Conservation (phyloP, 2,329 filamentous ascomycete genomes). For the Fragosphaeria purpurea region DNA sequence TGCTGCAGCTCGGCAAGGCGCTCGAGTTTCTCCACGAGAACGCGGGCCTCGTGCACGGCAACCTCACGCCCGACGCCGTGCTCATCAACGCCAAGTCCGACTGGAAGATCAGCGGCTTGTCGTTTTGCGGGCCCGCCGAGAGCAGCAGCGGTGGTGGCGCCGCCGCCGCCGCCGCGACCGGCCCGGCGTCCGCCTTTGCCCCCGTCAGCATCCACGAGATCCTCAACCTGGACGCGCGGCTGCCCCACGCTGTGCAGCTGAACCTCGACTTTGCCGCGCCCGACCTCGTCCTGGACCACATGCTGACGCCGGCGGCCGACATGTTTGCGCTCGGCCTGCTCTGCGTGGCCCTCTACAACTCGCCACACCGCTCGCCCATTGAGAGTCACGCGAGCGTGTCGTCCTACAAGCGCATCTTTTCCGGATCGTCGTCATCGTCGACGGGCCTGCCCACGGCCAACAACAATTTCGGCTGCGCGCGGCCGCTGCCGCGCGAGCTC, state of each 20-base stretch:
- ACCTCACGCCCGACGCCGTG: slow-evolving; percentile 86
- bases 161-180: slow-evolving; percentile 22
- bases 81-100: slow-evolving; percentile 96
- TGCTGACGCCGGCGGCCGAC: slow-evolving; percentile 73
- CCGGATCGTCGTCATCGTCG: slow-evolving; percentile 39
- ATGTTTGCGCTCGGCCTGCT: slow-evolving; percentile 90
- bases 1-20: slow-evolving; percentile 59
- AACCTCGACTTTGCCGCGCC: slow-evolving; percentile 90
- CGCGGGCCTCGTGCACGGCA: slow-evolving; percentile 67
- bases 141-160: too few relatives aligned
- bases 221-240: slow-evolving; percentile 71
- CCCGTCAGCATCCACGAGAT: slow-evolving; percentile 76
- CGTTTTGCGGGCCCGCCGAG: slow-evolving; percentile 76
- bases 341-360: slow-evolving; percentile 85
- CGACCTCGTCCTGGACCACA: slow-evolving; percentile 87
- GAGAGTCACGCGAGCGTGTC: slow-evolving; percentile 72
- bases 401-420: slow-evolving; percentile 76
- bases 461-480: slow-evolving; percentile 78
- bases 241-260: slow-evolving; percentile 76
- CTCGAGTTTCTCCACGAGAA: slow-evolving; percentile 19
- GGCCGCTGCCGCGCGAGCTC: slow-evolving; percentile 71
- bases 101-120: slow-evolving; percentile 95
- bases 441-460: slow-evolving; percentile 65
- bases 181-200: slow-evolving; percentile 57
- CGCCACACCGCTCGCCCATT: slow-evolving; percentile 80